A percentile compares a stretch with the other conserved stretches of the same genome.
Conservation (phyloP, 148 eudicot species). For the Hydrangea macrophylla region DNA sequence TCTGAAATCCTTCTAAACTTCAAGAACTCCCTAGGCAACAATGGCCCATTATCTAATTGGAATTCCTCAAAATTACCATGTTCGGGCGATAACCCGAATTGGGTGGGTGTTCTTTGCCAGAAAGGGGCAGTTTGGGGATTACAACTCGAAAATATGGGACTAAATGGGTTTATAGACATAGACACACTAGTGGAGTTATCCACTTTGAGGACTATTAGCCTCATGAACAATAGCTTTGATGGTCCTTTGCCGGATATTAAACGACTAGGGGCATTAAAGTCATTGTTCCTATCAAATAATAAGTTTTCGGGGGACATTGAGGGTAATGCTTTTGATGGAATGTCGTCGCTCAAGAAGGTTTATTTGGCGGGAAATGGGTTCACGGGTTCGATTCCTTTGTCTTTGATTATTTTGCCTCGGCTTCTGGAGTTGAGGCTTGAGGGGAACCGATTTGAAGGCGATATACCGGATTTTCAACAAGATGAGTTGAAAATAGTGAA, state of each 20-base stretch:
- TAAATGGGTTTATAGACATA: conserved; percentile 30
- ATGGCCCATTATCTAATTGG: too few species aligned
- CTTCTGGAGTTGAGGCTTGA: conserved; percentile 37
- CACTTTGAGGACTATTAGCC: conserved; percentile 26
- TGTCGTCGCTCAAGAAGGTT: conserved; percentile 31
- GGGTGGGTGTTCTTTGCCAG: conserved; percentile 29
- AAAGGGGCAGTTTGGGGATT: conserved; percentile 36
- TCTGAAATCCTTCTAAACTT: too few species aligned
- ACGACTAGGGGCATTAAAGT: conserved; percentile 17
- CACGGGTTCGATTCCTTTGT: conserved; percentile 35
- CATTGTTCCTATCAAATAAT: conserved; percentile 39
- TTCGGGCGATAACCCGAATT: too few species aligned
- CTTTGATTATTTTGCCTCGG: conserved; percentile 31
- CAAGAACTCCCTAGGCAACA: too few species aligned
- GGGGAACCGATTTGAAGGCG: conserved; percentile 41
- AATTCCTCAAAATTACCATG: too few species aligned
- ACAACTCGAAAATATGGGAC: conserved; percentile 37
- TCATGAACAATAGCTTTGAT: conserved; percentile 38
- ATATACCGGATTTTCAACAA: conserved; percentile 37
- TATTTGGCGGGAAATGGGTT: conserved; percentile 37
- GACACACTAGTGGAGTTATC: conserved; percentile 21
- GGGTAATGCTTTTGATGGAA: conserved; percentile 29
- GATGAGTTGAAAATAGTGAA: conserved; percentile 27
- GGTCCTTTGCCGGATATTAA: conserved; percentile 33
- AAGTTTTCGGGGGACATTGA: conserved; percentile 38